Base-by-base conservation (phyloP, 108 stramenopile species). In the Chaetoceros muelleri region DNA sequence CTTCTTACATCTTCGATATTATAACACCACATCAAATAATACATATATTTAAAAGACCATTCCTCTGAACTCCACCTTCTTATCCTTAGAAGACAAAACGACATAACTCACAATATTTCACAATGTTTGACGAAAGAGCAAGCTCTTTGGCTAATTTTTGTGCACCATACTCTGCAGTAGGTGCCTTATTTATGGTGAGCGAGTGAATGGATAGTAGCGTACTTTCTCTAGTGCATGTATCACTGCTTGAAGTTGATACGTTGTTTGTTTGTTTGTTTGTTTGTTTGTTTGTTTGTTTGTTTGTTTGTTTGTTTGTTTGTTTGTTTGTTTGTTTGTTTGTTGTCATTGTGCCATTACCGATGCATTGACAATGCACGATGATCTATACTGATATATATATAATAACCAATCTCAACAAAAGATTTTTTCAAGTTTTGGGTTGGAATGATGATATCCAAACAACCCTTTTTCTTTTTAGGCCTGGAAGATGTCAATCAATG, bases 121-220 rank as follows among this genome's bases (percentile, higher is more conserved):
- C 5, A 40, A 40, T 13, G 13, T 10, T 40, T 10, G 34, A 40
- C 5, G 34, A 40, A 13, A 40, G 13, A 40, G 8, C 13, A 10
- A 13, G 13, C 5, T 13, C 34, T 10, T 10, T 40, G 13, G 34
- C 34, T 10, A 40, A 13, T 5, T 79, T 82, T 68, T 92, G 90
- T 64, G 84, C 82, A 28, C 59, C 77, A 27, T 91, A 91, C 65
- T 87, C 85, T 44, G 77, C 76, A 47, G 75, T 80, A 30, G 90
- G 90, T 23, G 79, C 81, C 48, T 55, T 87, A 18, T 91, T 91
- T 49, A 85, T 81, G 45, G 89, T 90, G 66, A 82, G 89, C 85
- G 13, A 40, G 34, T 10, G 13, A 40, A 40, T 40, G 8, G 13
- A 10, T 40, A 10, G 8, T 40, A 40, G 34, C 5, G 34, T 10